A percentile compares a stretch with the other conserved stretches of the same genome.
Evolutionary conservation across 352 stramenopile species (phyloP).

Genomic region (Phytophthora meadii): DNA sequence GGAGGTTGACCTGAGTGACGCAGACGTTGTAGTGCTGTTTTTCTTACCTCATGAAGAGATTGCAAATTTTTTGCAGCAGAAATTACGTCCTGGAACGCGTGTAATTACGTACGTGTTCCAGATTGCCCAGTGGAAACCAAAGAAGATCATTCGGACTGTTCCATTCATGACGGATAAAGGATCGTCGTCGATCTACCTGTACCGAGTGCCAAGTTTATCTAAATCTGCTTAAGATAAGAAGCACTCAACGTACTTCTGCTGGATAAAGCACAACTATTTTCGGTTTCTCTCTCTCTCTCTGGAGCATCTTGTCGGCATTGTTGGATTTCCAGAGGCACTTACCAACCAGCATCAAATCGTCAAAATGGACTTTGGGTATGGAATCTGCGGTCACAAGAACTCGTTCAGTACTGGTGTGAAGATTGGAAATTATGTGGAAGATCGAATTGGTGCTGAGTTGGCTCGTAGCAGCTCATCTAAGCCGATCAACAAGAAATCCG

Average conservation of each 20-base stretch:
- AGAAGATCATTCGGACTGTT: constrained; percentile 48
- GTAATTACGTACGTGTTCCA: constrained; percentile 78
- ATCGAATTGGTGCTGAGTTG: constrained; percentile 67
- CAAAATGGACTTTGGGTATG: constrained; percentile 61
- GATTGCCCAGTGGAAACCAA: constrained; percentile 61
- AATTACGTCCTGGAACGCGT: constrained; percentile 49
- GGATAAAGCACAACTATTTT: constrained; percentile 33
- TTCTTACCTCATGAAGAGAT: constrained; percentile 69
- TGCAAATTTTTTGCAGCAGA: constrained; percentile 36
- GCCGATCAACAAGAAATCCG: constrained; percentile 52
- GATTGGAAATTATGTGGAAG: constrained; percentile 86
- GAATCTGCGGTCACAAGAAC: constrained; percentile 88
- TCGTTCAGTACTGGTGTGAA: constrained; percentile 76
- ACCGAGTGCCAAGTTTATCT: constrained; percentile 37
- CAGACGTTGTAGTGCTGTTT: constrained; percentile 67
- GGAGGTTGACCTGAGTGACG: constrained; percentile 46
- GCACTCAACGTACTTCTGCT: constrained; percentile 5
- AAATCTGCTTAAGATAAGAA: constrained; percentile 10
- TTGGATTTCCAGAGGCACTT: neutral
- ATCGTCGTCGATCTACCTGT: constrained; percentile 54
- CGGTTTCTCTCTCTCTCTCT: neutral
- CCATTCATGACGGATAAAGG: constrained; percentile 70
- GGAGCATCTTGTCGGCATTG: constrained; percentile 17
- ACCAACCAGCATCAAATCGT: constrained; percentile 5
- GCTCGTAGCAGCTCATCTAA: constrained; percentile 45